Conservation (phyloP, 495 filamentous ascomycete genomes). For the Parmelia sp. region DNA sequence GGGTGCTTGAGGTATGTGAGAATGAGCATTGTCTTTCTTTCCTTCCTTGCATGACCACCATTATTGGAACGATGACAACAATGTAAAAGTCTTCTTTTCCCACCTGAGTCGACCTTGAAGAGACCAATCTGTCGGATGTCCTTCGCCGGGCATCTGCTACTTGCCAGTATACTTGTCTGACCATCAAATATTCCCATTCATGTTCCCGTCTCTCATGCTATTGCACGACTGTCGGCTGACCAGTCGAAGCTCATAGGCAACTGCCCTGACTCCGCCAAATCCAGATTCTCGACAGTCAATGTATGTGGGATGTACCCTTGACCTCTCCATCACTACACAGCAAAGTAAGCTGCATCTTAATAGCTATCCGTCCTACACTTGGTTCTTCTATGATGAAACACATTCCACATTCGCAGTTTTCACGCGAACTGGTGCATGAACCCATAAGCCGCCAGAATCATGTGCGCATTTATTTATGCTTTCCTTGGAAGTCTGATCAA, state of each 20-base stretch:
- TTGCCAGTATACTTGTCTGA: conserved; percentile 99
- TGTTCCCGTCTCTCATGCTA: background rate
- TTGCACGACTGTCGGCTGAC: conserved; percentile 6
- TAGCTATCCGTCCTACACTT: background rate
- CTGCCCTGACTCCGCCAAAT: background rate
- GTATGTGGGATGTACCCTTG: background rate
- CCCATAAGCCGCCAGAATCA: conserved; percentile 38
- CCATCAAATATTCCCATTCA: conserved; percentile 12
- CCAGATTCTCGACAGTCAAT: background rate
- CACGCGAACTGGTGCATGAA: conserved; percentile 42
- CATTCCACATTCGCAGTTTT: conserved; percentile 46
- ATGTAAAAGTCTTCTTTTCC: conserved; percentile 82
- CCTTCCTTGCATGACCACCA: conserved; percentile 18
- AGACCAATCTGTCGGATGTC: conserved; percentile 61
- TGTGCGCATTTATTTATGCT: conserved; percentile 35
- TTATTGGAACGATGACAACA: conserved; percentile 74
- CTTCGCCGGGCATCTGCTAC: conserved; percentile 77
- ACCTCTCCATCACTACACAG: background rate
- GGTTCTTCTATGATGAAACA: conserved; percentile 39
- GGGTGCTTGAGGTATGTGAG: conserved; percentile 14
- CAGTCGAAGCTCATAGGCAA: background rate
- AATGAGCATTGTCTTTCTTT: conserved; percentile 14
- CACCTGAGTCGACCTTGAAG: conserved; percentile 93
- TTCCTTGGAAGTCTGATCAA: conserved; percentile 45
- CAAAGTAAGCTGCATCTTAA: conserved; percentile 1